Percentiles rank a stretch among this genome's conserved stretches.
Evolutionary conservation across 805 yeast genomes (phyloP).

Genomic region (Yarrowia porcina): DNA sequence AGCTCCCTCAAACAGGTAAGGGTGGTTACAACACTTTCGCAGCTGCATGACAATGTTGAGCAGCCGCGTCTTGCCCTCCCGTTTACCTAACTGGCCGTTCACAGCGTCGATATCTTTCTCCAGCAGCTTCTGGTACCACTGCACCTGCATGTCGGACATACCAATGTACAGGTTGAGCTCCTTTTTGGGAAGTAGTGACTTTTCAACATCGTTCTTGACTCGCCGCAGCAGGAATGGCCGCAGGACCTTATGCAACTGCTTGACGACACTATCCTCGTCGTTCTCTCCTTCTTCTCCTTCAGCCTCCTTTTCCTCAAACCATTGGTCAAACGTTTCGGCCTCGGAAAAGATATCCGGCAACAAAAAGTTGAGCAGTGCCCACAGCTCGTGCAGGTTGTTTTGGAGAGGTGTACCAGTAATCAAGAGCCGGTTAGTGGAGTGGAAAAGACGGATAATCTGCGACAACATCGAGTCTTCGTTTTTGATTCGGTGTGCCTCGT

Average conservation of each 20-base stretch:
- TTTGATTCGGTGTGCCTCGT: conserved; percentile 95
- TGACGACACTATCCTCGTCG: conserved; percentile 76
- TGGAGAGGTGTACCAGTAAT: conserved; percentile 97
- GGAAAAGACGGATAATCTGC: conserved; percentile 85
- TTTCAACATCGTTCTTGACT: conserved; percentile 90
- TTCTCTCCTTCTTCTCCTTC: conserved; percentile 38
- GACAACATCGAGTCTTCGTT: conserved; percentile 90
- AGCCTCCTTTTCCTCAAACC: conserved; percentile 63
- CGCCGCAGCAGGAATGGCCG: conserved; percentile 86
- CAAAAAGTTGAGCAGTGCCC: conserved; percentile 90
- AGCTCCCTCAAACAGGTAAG: conserved; percentile 97
- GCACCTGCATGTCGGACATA: conserved; percentile 91
- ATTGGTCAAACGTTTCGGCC: conserved; percentile 81
- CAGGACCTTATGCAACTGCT: conserved; percentile 82
- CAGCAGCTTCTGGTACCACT: conserved; percentile 83
- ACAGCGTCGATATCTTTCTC: conserved; percentile 96
- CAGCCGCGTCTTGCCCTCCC: conserved; percentile 82
- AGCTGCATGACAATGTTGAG: conserved; percentile 95
- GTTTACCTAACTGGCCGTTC: conserved; percentile 90
- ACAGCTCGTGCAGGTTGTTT: conserved; percentile 88
- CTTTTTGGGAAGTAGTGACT: conserved; percentile 81
- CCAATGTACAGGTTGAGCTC: conserved; percentile 88
- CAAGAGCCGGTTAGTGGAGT: conserved; percentile 75
- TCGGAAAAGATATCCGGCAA: conserved; percentile 95
- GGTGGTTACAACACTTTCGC: conserved; percentile 95